Conservation (phyloP, 495 filamentous ascomycete genomes). For the Filosporella fistucella region DNA sequence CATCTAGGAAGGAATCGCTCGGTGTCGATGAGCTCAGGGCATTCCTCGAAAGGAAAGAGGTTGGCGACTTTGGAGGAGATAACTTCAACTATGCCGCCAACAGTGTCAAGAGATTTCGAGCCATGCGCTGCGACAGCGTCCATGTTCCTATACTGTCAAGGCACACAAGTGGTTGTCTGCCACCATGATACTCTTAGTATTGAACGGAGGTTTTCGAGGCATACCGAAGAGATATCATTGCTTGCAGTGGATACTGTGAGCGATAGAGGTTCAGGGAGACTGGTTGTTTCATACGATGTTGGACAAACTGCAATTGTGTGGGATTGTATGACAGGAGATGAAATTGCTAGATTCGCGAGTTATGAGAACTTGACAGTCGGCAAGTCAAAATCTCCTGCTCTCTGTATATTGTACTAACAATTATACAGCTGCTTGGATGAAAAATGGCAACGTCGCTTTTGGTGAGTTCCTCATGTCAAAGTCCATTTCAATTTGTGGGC, state of each 20-base stretch:
- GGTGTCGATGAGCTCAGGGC: slow-evolving; percentile 50
- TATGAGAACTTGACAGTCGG: slow-evolving; percentile 82
- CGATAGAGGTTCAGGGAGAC: slow-evolving; percentile 75
- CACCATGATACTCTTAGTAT: slow-evolving; percentile 91
- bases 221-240: slow-evolving; percentile 76
- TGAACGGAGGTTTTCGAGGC: slow-evolving; percentile 80
- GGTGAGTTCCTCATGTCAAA: slow-evolving; percentile 34
- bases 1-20: slow-evolving; percentile 55
- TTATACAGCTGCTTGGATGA: slow-evolving; percentile 95
- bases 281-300: slow-evolving; percentile 90
- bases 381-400: too few relatives aligned
- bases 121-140: slow-evolving; percentile 84
- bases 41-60: slow-evolving; percentile 36
- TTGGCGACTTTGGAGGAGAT: slow-evolving; percentile 33
- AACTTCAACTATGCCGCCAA: slow-evolving; percentile 45
- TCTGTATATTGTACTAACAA: too few relatives aligned
- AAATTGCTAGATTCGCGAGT: slow-evolving; percentile 82
- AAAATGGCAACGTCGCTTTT: slow-evolving; percentile 95
- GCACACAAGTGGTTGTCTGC: slow-evolving; percentile 69
- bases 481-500: background rate
- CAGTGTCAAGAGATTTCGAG: slow-evolving; percentile 58
- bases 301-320: slow-evolving; percentile 93
- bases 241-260: slow-evolving; percentile 90
- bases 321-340: slow-evolving; percentile 90
- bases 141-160: slow-evolving; percentile 82